These are phyloP conservation scores for Tolypocladium ovalisporum DNA, from an alignment of 2,329 filamentous ascomycete species.

Conservation along the genomic window DNA sequence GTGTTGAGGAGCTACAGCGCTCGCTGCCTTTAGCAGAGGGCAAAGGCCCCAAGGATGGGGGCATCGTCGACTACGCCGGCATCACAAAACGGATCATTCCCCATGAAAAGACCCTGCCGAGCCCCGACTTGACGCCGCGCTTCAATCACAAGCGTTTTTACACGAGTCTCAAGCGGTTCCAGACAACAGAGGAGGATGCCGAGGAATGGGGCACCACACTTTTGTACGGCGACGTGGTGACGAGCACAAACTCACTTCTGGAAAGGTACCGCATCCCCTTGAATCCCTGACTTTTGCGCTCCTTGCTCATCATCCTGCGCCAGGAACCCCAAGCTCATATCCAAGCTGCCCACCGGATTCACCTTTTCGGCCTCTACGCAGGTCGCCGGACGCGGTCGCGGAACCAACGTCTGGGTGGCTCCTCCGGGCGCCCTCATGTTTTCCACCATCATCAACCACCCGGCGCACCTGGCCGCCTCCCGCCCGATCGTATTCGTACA, in stretches of 20 bases:
- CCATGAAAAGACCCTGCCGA: slow-evolving; percentile 58
- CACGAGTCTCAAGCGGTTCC: slow-evolving; percentile 57
- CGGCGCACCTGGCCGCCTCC: slow-evolving; percentile 55
- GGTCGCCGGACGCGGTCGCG: slow-evolving; percentile 77
- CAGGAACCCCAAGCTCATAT: slow-evolving; percentile 68
- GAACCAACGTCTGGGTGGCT: slow-evolving; percentile 89
- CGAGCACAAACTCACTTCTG: slow-evolving; percentile 85
- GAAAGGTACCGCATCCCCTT: slow-evolving; percentile 55
- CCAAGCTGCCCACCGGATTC: slow-evolving; percentile 72
- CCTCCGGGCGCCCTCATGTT: slow-evolving; percentile 80
- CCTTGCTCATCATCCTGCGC: not conserved
- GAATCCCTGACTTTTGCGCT: not conserved
- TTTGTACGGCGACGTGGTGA: slow-evolving; percentile 84
- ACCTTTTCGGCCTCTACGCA: slow-evolving; percentile 81
- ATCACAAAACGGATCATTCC: slow-evolving; percentile 64
- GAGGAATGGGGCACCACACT: slow-evolving; percentile 65
- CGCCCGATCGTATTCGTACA: slow-evolving; percentile 88
- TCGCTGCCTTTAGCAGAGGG: slow-evolving; percentile 29
- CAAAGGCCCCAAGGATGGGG: slow-evolving; percentile 28
- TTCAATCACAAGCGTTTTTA: slow-evolving; percentile 82
- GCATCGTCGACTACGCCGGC: slow-evolving; percentile 63
- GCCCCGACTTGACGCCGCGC: slow-evolving; percentile 63
- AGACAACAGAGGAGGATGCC: slow-evolving; percentile 41
- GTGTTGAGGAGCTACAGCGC: slow-evolving; percentile 41
- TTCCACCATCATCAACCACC: slow-evolving; percentile 78